A percentile compares a stretch with the other conserved stretches of the same genome.
These are phyloP conservation scores for Paxillus ammoniavirescens DNA, from an alignment of 768 basidiomycete species.

Conservation along the genomic window DNA sequence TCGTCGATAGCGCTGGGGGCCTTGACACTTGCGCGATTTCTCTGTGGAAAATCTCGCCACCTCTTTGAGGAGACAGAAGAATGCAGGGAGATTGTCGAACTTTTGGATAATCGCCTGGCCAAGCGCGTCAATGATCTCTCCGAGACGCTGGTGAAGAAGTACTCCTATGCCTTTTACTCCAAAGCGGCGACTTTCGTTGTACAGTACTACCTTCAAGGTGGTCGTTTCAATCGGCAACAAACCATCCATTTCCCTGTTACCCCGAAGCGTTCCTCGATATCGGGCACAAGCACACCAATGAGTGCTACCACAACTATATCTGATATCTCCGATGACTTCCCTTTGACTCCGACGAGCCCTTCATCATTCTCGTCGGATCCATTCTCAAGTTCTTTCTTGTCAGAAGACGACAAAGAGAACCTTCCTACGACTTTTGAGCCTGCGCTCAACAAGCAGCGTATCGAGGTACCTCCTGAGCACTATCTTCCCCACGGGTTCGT, in stretches of 20 bases:
- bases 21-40: constrained; percentile 82
- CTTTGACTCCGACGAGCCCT: constrained; percentile 77
- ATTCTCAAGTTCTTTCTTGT: constrained; percentile 59
- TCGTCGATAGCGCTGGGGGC: constrained; percentile 90
- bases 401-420: constrained; percentile 82
- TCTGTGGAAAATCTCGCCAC: constrained; percentile 78
- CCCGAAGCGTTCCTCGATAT: constrained; percentile 41
- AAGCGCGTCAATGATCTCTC: constrained; percentile 91
- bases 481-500: constrained; percentile 82
- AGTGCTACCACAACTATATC: constrained; percentile 73
- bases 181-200: constrained; percentile 93
- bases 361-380: constrained; percentile 38
- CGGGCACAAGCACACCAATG: constrained; percentile 68
- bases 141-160: constrained; percentile 96
- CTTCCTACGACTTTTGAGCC: constrained; percentile 68
- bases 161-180: constrained; percentile 95
- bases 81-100: constrained; percentile 79
- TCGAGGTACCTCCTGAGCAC: constrained; percentile 70
- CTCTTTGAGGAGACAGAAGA: constrained; percentile 84
- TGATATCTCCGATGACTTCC: constrained; percentile 81
- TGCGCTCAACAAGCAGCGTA: constrained; percentile 65
- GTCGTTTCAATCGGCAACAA: constrained; percentile 59
- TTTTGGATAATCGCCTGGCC: constrained; percentile 82
- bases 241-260: constrained; percentile 61
- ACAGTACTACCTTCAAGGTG: constrained; percentile 91